Evolutionary conservation across 2,329 filamentous ascomycete species (phyloP).

Genomic region (Pestalotiopsis sp.): DNA sequence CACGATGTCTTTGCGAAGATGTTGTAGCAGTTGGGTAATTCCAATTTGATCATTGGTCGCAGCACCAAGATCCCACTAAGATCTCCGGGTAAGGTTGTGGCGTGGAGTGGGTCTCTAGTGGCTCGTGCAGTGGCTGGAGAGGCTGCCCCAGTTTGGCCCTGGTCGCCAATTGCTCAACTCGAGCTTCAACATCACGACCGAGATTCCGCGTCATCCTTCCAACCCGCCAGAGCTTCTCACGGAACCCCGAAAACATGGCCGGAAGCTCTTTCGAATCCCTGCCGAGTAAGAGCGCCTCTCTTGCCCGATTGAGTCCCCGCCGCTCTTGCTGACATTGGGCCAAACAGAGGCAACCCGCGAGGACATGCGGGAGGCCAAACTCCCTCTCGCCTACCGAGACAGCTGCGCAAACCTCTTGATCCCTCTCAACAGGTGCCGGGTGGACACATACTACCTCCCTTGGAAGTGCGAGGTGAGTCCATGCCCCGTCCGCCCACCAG

Average conservation of each 20-base stretch:
- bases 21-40: neutral
- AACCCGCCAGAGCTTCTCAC: neutral
- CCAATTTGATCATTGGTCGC: neutral
- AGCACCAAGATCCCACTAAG: neutral
- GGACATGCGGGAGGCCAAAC: conserved; percentile 89
- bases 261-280: conserved; percentile 28
- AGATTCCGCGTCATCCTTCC: neutral
- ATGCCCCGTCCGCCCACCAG: neutral
- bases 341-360: conserved; percentile 76
- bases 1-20: too few relatives aligned
- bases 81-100: neutral
- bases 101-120: neutral
- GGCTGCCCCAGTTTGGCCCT: neutral
- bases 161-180: neutral
- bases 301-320: neutral
- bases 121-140: neutral
- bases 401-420: conserved; percentile 94
- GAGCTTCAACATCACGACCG: neutral
- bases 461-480: conserved; percentile 93
- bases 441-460: conserved; percentile 88
- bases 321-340: neutral
- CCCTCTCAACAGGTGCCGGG: conserved; percentile 91
- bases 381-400: conserved; percentile 91
- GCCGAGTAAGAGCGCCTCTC: conserved; percentile 26
- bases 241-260: conserved; percentile 14